These are phyloP conservation scores for Lactarius akahatsu DNA, from an alignment of 768 basidiomycete species.

Conservation along the genomic window DNA sequence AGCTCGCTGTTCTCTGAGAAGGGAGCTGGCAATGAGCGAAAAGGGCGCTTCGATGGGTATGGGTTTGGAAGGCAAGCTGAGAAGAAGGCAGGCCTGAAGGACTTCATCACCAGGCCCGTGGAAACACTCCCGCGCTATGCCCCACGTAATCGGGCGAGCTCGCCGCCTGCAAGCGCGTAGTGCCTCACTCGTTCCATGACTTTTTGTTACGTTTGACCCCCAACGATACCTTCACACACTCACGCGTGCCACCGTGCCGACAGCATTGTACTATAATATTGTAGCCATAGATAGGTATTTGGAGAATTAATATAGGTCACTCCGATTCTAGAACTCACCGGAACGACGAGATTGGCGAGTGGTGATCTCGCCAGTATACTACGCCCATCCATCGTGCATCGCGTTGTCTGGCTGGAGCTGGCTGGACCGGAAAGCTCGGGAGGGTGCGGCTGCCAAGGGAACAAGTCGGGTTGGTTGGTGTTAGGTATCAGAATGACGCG, in stretches of 20 bases:
- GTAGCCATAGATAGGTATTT: conserved; percentile 19
- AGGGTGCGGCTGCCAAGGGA: not conserved
- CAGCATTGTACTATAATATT: conserved; percentile 8
- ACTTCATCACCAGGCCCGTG: conserved; percentile 35
- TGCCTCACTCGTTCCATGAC: not conserved
- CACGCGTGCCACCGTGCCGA: not conserved
- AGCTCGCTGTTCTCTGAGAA: conserved; percentile 13
- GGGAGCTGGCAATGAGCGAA: conserved; percentile 3
- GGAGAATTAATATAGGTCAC: conserved; percentile 4
- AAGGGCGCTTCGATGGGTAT: conserved; percentile 44
- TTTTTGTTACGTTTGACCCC: not conserved
- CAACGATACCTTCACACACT: not conserved
- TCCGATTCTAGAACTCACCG: not conserved
- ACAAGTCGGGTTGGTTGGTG: not conserved
- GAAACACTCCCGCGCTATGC: conserved; percentile 27
- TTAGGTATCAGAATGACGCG: not conserved
- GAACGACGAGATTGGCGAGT: not conserved
- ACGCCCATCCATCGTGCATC: not conserved
- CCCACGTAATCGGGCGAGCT: conserved; percentile 37
- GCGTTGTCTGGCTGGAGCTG: not conserved
- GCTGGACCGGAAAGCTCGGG: not conserved
- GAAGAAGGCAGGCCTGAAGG: conserved; percentile 64
- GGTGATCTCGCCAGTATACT: not conserved
- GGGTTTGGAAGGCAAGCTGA: conserved; percentile 84
- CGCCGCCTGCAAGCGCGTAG: conserved; percentile 5